Conservation (phyloP, 257 asterid genomes). For the Misopates orontium region DNA sequence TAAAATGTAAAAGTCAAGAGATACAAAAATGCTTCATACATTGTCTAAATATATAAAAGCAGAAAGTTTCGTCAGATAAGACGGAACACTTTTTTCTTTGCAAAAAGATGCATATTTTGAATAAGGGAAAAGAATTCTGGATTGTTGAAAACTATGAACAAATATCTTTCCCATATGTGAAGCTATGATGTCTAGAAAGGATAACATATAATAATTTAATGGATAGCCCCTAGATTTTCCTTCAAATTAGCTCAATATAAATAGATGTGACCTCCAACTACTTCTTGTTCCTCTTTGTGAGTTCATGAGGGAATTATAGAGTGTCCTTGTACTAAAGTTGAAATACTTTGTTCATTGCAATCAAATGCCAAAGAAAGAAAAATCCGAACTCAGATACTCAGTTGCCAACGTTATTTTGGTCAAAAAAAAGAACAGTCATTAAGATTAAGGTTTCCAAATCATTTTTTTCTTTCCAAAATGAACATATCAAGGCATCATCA, state of each 20-base stretch:
- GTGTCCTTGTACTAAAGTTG: background rate
- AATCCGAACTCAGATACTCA: background rate
- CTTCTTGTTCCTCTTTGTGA: background rate
- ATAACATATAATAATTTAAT: background rate
- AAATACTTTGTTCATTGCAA: background rate
- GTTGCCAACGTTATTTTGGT: background rate
- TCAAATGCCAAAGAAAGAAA: background rate
- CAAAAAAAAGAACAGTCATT: background rate
- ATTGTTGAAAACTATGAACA: conserved; percentile 8
- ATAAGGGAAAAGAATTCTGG: background rate
- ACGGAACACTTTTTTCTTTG: background rate
- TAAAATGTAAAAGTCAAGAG: too few relatives aligned
- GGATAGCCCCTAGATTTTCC: background rate
- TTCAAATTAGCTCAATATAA: background rate
- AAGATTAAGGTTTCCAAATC: background rate
- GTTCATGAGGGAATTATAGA: background rate
- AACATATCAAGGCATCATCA: conserved; percentile 15
- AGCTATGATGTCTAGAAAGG: background rate
- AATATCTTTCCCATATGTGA: background rate
- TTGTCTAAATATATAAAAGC: too few relatives aligned
- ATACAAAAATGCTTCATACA: too few relatives aligned
- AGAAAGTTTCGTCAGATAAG: background rate
- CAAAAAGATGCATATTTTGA: background rate
- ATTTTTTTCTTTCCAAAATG: conserved; percentile 4
- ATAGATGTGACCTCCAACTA: background rate